Conservation (phyloP, 768 basidiomycete genomes). For the Lanmaoa pseudosensibilis region DNA sequence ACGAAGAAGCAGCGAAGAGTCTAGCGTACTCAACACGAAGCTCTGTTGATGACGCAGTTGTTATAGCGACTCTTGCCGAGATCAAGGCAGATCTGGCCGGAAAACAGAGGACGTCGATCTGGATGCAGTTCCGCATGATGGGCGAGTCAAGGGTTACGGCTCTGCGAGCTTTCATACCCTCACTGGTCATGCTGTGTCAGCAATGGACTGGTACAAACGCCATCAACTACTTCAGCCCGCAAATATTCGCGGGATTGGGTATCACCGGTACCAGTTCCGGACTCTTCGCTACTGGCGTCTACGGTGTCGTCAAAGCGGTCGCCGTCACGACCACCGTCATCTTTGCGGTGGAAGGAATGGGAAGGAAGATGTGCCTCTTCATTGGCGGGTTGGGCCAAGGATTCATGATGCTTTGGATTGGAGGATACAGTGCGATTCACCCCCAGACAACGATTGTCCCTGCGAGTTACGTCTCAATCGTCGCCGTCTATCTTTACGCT, state of each 20-base stretch:
- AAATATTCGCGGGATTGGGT: slow-evolving; percentile 50
- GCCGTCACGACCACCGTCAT: slow-evolving; percentile 40
- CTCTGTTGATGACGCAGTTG: slow-evolving; percentile 34
- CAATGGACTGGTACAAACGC: slow-evolving; percentile 57
- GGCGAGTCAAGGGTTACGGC: slow-evolving; percentile 44
- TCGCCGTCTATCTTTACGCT: slow-evolving; percentile 40
- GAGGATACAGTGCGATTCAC: slow-evolving; percentile 35
- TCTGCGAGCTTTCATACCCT: slow-evolving; percentile 46
- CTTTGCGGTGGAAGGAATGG: slow-evolving; percentile 49
- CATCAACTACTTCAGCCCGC: slow-evolving; percentile 55
- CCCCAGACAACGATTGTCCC: slow-evolving; percentile 27
- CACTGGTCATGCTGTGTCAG: slow-evolving; percentile 46
- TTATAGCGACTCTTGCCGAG: slow-evolving; percentile 42
- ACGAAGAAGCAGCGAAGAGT: slow-evolving; percentile 41
- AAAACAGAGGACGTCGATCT: slow-evolving; percentile 36
- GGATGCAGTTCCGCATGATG: slow-evolving; percentile 42
- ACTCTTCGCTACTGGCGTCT: slow-evolving; percentile 51
- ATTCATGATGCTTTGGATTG: slow-evolving; percentile 39
- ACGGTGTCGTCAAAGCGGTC: slow-evolving; percentile 42
- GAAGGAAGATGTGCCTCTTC: slow-evolving; percentile 50
- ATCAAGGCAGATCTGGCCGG: slow-evolving; percentile 50
- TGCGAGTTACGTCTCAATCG: slow-evolving; percentile 39
- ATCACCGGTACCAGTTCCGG: slow-evolving; percentile 42
- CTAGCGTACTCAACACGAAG: slow-evolving; percentile 39
- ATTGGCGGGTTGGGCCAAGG: slow-evolving; percentile 51